Percentiles rank a stretch among this genome's conserved stretches.
Conservation (phyloP, 208 protist genomes). For the Leishmania major region DNA sequence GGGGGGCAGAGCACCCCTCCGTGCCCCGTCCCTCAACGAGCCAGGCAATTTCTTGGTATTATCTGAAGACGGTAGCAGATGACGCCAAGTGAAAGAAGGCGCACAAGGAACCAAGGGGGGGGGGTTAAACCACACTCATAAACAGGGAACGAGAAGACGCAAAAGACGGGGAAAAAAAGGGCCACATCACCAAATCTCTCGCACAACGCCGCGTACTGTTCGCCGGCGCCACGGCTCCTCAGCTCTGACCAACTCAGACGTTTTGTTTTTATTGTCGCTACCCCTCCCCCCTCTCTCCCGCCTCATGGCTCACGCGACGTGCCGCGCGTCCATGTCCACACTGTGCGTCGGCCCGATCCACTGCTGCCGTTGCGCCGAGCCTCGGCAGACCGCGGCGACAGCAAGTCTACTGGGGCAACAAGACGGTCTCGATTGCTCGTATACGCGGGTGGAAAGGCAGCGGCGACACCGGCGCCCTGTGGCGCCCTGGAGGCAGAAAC, state of each 20-base stretch:
- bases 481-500: not conserved
- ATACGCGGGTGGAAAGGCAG: not conserved
- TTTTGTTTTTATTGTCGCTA: not conserved
- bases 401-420: constrained; percentile 2
- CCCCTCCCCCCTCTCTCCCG: no score
- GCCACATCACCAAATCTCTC: not conserved
- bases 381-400: not conserved
- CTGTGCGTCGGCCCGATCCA: not conserved
- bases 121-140: not conserved
- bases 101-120: not conserved
- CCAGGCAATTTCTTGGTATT: no score
- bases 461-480: not conserved
- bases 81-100: not conserved
- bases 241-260: not conserved
- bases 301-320: not conserved
- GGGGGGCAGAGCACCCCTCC: not conserved
- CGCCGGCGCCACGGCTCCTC: not conserved
- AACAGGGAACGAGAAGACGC: not conserved
- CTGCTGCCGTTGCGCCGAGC: not conserved
- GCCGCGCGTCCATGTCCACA: constrained; percentile 4
- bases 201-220: not conserved
- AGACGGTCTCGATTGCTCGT: not conserved
- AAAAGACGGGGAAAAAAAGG: not conserved
- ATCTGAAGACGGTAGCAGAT: not conserved
- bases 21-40: not conserved